A percentile compares a stretch with the other conserved stretches of the same genome.
Evolutionary conservation across 352 stramenopile genomes (phyloP).

Genomic region (Pythium biforme): DNA sequence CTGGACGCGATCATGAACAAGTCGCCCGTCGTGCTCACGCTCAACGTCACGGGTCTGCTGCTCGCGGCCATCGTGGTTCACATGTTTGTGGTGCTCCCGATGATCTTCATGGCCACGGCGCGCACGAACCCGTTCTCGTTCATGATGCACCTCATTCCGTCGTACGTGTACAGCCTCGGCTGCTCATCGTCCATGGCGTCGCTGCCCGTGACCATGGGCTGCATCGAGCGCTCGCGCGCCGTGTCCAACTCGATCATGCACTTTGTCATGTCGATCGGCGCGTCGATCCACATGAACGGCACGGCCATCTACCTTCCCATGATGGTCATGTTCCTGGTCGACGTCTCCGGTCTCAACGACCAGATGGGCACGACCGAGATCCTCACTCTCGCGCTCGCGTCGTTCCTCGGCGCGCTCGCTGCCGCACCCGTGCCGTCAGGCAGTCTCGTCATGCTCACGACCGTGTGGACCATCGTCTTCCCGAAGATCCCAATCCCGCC

Average conservation of each 20-base stretch:
- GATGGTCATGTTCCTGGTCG: constrained; percentile 71
- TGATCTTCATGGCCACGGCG: constrained; percentile 58
- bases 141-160: constrained; percentile 66
- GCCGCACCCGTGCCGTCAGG: constrained; percentile 58
- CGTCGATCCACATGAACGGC: constrained; percentile 71
- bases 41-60: constrained; percentile 49
- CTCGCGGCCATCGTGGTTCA: constrained; percentile 48
- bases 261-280: constrained; percentile 70
- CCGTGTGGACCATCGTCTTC: constrained; percentile 72
- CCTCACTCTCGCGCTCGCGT: constrained; percentile 49
- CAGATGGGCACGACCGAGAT: constrained; percentile 40
- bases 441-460: constrained; percentile 61
- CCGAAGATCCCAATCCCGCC: constrained; percentile 46
- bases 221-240: constrained; percentile 53
- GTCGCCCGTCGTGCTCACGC: constrained; percentile 41
- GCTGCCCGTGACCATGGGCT: constrained; percentile 59
- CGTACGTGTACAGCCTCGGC: constrained; percentile 71
- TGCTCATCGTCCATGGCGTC: constrained; percentile 75
- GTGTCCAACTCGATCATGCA: constrained; percentile 63
- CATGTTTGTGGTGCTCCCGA: constrained; percentile 59
- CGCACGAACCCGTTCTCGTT: constrained; percentile 67
- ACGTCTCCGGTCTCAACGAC: constrained; percentile 41
- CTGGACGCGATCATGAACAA: constrained; percentile 41
- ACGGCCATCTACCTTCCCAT: constrained; percentile 75
- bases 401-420: constrained; percentile 59